Percentiles rank a stretch among this genome's conserved stretches.
phyloP scores from a whole-genome alignment of 805 yeast species.

The Saturnispora dispora region DNA sequence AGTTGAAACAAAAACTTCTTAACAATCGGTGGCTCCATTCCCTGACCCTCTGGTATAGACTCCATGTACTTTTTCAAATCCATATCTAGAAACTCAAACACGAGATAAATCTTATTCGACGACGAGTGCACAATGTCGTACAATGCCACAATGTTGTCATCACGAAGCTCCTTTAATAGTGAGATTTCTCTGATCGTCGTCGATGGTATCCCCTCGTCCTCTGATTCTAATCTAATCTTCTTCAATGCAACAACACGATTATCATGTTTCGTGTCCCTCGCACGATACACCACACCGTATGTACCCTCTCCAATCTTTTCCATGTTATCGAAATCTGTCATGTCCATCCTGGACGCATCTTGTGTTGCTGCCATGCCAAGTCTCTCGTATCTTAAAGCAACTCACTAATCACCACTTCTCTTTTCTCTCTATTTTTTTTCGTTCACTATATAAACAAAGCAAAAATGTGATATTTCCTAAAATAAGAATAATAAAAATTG shows the following conservation, averaged over 20 bases:
- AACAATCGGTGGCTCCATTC: constrained; percentile 82
- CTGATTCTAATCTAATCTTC: constrained; percentile 90
- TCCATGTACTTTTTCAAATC: constrained; percentile 98
- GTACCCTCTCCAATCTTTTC: constrained; percentile 98
- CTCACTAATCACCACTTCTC: background rate
- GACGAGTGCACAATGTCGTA: constrained; percentile 95
- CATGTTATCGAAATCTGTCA: constrained; percentile 84
- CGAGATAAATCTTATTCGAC: constrained; percentile 83
- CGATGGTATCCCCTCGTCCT: constrained; percentile 97
- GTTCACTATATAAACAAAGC: background rate
- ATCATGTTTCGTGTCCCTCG: constrained; percentile 78
- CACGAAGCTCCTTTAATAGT: constrained; percentile 83
- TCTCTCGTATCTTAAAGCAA: background rate
- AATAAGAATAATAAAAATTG: background rate
- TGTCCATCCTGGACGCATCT: constrained; percentile 47
- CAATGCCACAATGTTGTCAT: constrained; percentile 84
- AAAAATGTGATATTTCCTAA: background rate
- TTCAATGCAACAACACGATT: constrained; percentile 93
- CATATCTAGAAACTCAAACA: constrained; percentile 87
- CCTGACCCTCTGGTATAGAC: constrained; percentile 81
- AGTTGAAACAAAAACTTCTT: constrained; percentile 89
- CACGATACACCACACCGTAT: constrained; percentile 96
- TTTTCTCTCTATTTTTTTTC: background rate
- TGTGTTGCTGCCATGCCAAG: constrained; percentile 3
- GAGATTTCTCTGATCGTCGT: constrained; percentile 97